phyloP scores from a whole-genome alignment of 345 rosid species.

The Litchi chinensis region DNA sequence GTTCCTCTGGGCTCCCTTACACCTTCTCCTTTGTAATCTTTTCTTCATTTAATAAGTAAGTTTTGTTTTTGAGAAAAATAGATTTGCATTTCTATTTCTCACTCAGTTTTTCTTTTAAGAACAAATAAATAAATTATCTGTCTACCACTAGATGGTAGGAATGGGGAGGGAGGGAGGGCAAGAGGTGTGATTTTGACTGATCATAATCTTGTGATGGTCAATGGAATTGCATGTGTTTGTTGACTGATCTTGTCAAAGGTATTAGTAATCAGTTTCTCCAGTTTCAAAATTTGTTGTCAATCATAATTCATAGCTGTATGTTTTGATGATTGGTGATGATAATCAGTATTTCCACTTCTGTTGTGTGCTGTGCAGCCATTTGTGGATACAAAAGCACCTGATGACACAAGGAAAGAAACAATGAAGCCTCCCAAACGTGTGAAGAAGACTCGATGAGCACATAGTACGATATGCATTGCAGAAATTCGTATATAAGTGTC shows the following conservation, averaged over 20 bases:
- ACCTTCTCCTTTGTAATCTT: too few species aligned
- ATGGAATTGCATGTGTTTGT: neutral
- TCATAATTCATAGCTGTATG: neutral
- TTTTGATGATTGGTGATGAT: neutral
- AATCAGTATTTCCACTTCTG: neutral
- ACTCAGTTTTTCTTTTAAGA: too few species aligned
- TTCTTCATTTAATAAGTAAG: too few species aligned
- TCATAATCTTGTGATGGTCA: neutral
- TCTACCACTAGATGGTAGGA: neutral
- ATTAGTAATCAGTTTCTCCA: neutral
- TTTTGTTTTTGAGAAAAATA: too few species aligned
- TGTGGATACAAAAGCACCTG: conserved; percentile 51
- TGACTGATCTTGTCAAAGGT: neutral
- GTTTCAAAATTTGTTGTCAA: neutral
- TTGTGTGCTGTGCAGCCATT: conserved; percentile 61
- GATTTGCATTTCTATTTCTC: too few species aligned
- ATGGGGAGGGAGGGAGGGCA: neutral
- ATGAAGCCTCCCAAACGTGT: conserved; percentile 60
- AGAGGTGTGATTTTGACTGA: neutral
- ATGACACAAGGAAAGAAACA: conserved; percentile 67
- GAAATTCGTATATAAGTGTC: neutral
- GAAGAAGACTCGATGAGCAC: conserved; percentile 64
- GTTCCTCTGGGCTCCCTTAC: too few species aligned
- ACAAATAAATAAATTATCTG: too few species aligned
- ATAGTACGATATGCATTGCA: conserved; percentile 7